phyloP scores from a whole-genome alignment of 2,329 filamentous ascomycete species.

The Fusarium temperatum region DNA sequence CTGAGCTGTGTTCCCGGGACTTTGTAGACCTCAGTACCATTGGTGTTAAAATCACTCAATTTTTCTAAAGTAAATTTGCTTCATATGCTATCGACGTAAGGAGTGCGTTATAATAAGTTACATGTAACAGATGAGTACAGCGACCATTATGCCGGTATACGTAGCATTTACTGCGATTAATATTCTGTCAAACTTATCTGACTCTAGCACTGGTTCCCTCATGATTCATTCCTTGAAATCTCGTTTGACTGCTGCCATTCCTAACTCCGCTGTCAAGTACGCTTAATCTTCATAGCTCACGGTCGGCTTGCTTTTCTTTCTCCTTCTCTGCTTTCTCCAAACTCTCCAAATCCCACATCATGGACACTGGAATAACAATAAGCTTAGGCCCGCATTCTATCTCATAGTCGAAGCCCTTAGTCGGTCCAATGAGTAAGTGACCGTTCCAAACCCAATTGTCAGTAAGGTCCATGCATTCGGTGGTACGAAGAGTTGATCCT shows the following conservation, averaged over 20 bases:
- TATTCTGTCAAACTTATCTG: neutral
- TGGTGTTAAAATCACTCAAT: neutral
- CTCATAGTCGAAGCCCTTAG: neutral
- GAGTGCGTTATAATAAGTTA: neutral
- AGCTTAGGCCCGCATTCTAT: neutral
- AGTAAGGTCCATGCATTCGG: neutral
- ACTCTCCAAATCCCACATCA: neutral
- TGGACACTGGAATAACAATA: neutral
- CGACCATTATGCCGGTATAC: neutral
- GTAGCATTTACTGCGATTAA: neutral
- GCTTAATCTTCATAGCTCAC: neutral
- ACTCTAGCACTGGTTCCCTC: neutral
- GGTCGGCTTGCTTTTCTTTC: fast-evolving
- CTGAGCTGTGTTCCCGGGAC: neutral
- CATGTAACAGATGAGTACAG: neutral
- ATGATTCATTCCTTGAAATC: neutral
- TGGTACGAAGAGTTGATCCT: fast-evolving
- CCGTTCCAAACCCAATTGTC: neutral
- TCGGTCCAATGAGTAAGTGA: neutral
- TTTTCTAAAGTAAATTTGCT: neutral
- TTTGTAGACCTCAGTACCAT: neutral
- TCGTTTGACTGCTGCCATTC: neutral
- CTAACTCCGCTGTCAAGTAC: neutral
- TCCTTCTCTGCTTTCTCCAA: neutral
- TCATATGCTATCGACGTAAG: neutral